Conservation (phyloP, 352 stramenopile genomes). For the Pythium plurisporium region DNA sequence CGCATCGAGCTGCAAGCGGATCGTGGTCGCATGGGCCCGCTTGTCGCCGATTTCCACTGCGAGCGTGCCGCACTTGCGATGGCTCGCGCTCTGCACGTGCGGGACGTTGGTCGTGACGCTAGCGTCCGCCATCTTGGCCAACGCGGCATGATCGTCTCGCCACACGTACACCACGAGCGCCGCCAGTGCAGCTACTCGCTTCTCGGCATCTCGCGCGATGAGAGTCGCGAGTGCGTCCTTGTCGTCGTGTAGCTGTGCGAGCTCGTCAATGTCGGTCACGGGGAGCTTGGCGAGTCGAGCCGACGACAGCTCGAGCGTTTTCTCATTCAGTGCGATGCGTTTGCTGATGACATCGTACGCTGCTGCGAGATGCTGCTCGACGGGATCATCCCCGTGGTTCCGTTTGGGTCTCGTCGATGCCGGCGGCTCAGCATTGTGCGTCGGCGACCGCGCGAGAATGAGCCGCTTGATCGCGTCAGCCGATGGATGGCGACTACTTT, state of each 20-base stretch:
- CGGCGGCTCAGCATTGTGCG: no score
- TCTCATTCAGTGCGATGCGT: constrained; percentile 27
- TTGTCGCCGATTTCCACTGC: background rate
- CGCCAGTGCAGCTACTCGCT: constrained; percentile 30
- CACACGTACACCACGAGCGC: constrained; percentile 28
- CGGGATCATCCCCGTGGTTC: background rate
- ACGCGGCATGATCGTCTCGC: background rate
- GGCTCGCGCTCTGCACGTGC: constrained; percentile 2
- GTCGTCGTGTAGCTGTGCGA: constrained; percentile 33
- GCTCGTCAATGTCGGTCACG: constrained; percentile 17
- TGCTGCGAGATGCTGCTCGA: constrained; percentile 5
- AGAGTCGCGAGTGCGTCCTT: constrained; percentile 32
- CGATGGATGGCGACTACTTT: background rate
- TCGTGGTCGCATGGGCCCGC: background rate
- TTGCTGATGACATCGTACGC: constrained; percentile 13
- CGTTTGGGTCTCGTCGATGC: background rate
- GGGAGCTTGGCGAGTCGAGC: constrained; percentile 21
- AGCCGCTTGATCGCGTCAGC: background rate
- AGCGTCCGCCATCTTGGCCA: no score
- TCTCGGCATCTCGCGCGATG: constrained; percentile 30
- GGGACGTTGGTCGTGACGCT: background rate
- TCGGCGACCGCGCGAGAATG: background rate
- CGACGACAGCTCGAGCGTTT: constrained; percentile 30
- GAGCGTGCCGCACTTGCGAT: constrained; percentile 3
- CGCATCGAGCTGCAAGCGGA: constrained; percentile 1